Percentiles rank a stretch among this genome's conserved stretches.
Evolutionary conservation across 176 grass and related monocot species (phyloP).

Genomic region (Tillandsia fasciculata): DNA sequence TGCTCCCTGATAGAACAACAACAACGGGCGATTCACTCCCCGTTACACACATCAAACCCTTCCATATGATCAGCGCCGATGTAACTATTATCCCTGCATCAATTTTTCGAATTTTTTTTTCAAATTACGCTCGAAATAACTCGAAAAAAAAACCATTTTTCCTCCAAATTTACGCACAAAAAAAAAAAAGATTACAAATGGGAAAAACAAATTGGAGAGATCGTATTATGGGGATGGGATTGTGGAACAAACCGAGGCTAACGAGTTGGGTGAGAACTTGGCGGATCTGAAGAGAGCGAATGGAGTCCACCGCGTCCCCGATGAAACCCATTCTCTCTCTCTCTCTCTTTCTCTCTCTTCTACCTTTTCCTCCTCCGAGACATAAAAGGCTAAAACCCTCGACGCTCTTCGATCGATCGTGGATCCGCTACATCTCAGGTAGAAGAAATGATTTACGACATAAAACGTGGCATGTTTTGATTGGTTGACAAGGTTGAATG

Average conservation of each 20-base stretch:
- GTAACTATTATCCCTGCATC: slow-evolving; percentile 49
- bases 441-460: no score
- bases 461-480: no score
- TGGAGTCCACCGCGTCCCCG: slow-evolving; percentile 21
- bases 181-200: neutral
- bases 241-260: slow-evolving; percentile 34
- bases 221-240: neutral
- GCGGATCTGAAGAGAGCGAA: slow-evolving; percentile 29
- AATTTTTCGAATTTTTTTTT: neutral
- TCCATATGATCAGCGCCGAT: slow-evolving; percentile 62
- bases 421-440: no score
- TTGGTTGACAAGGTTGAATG: neutral
- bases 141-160: neutral
- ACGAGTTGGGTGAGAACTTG: slow-evolving; percentile 35
- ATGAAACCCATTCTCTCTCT: slow-evolving; percentile 19
- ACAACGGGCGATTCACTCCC: slow-evolving; percentile 56
- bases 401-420: no score
- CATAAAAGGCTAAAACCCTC: no score
- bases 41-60: slow-evolving; percentile 45
- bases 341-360: slow-evolving; percentile 2
- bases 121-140: neutral
- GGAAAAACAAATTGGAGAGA: neutral
- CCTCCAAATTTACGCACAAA: no score
- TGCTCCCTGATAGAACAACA: slow-evolving; percentile 60
- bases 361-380: neutral